Percentiles rank a stretch among this genome's conserved stretches.
These are phyloP conservation scores for Zoysia pacifica DNA, from an alignment of 176 grass and related monocot genomes.

Conservation along the genomic window DNA sequence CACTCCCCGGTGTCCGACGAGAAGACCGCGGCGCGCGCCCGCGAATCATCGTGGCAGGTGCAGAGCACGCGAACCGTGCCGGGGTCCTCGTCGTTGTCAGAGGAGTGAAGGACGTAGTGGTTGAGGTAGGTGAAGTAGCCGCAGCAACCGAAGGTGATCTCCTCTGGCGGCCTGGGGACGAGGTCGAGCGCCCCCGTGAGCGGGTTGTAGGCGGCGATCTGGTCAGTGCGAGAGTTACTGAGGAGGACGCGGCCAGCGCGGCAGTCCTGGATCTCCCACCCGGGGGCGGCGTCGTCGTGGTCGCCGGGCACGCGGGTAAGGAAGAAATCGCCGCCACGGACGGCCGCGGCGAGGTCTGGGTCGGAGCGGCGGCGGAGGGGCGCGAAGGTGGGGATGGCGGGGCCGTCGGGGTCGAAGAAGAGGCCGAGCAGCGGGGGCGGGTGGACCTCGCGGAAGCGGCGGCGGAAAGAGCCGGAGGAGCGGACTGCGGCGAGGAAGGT, in stretches of 20 bases:
- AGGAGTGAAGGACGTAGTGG: neutral
- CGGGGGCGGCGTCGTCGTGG: neutral
- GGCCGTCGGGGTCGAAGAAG: neutral
- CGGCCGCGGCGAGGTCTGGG: neutral
- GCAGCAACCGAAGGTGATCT: neutral
- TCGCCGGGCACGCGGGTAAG: neutral
- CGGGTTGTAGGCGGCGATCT: neutral
- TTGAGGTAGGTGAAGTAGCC: neutral
- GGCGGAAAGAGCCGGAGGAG: neutral
- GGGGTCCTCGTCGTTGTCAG: neutral
- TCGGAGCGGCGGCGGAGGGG: neutral
- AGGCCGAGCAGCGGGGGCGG: neutral
- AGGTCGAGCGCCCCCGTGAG: neutral
- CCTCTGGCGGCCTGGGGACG: neutral
- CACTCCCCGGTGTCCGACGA: neutral
- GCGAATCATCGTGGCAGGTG: neutral
- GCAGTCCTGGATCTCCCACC: neutral
- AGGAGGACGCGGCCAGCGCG: neutral
- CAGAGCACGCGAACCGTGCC: neutral
- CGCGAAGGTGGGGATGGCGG: neutral
- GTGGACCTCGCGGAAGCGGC: neutral
- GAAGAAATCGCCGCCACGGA: conserved; percentile 2
- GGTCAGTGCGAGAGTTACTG: neutral
- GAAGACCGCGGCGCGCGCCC: neutral
- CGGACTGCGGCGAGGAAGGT: neutral